Evolutionary conservation across 495 filamentous ascomycete species (phyloP), one percentile per base, ranked within the genome.

Genomic region (Annulohypoxylon bovei): DNA sequence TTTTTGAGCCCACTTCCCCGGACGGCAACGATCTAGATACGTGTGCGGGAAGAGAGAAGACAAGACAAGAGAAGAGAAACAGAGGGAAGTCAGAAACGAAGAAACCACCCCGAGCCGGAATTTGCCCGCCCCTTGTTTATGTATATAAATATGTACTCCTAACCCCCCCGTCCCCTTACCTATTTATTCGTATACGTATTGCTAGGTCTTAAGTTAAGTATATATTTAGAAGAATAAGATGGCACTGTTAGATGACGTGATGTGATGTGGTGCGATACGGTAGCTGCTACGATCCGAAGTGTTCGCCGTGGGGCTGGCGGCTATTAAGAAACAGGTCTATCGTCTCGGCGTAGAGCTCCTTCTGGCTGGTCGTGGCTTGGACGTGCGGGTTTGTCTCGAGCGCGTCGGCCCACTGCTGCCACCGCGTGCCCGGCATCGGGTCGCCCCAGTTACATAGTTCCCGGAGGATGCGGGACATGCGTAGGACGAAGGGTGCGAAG

Each of bases 401-500:
- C 4, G 94, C 94, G n/a, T 90, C 80, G 6, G 95, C 80, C 94
- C 93, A 98, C 30, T 80, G 81, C 25, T 84, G 88, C 88, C 91
- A 93, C 52, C 94, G 86, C 69, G 82, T 90, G 6, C 88, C 90
- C 12, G 84, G 82, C 63, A 89, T 85, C 7, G 93, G 87, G 49
- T 92, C 89, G 25, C 88, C 88, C 92, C 92, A 97, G 30, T 87
- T 89, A 22, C 91, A 87, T 73, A 94, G 94, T n/a, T 89, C 90
- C 55, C 89, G 88, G 57, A 97, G 81, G 25, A 97, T 92, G 16
- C 89, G 84, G 11, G 84, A 82, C 57, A 97, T 79, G 0, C 95
- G 89, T 32, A 97, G 73, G 52, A 95, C 86, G 88, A 95, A 98
- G 6, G 95, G 95, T 6, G 94, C 94, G 50, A 95, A 87, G 70